These are phyloP conservation scores for Saccharomycopsis amapae DNA, from an alignment of 805 yeast species.

Conservation along the genomic window DNA sequence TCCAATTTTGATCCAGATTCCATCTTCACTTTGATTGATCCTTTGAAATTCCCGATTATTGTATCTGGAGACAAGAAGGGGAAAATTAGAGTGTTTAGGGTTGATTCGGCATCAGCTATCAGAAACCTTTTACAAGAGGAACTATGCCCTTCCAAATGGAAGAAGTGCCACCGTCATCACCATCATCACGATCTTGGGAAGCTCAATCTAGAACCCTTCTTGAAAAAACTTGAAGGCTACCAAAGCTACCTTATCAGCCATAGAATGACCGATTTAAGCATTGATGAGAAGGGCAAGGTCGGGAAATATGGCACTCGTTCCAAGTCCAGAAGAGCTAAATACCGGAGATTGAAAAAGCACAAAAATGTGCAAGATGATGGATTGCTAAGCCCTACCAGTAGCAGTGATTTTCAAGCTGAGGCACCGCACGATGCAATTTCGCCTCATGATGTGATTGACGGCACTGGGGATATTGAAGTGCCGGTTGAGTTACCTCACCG, in stretches of 20 bases:
- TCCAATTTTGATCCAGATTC: not conserved
- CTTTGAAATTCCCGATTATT: constrained; percentile 37
- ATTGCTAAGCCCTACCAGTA: too few species aligned
- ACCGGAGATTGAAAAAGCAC: too few species aligned
- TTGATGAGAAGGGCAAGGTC: constrained; percentile 5
- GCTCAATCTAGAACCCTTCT: constrained; percentile 10
- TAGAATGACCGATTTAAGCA: not conserved
- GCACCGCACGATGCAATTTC: too few species aligned
- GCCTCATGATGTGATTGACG: too few species aligned
- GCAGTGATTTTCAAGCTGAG: too few species aligned
- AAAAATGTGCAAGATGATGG: too few species aligned
- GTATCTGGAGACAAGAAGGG: constrained; percentile 76
- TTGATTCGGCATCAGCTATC: constrained; percentile 56
- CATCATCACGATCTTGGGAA: not conserved
- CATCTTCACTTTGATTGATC: constrained; percentile 13
- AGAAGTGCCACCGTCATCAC: not conserved
- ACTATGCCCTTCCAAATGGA: constrained; percentile 5
- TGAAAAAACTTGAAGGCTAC: constrained; percentile 2
- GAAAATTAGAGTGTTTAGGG: constrained; percentile 66
- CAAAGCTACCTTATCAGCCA: constrained; percentile 3
- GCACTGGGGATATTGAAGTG: not conserved
- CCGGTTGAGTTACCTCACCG: not conserved
- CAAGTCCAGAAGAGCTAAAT: too few species aligned
- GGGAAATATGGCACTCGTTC: too few species aligned
- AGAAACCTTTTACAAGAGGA: constrained; percentile 32